Evolutionary conservation across 1,139 yeast genomes (phyloP).

Genomic region (Saccharomyces hybrid): DNA sequence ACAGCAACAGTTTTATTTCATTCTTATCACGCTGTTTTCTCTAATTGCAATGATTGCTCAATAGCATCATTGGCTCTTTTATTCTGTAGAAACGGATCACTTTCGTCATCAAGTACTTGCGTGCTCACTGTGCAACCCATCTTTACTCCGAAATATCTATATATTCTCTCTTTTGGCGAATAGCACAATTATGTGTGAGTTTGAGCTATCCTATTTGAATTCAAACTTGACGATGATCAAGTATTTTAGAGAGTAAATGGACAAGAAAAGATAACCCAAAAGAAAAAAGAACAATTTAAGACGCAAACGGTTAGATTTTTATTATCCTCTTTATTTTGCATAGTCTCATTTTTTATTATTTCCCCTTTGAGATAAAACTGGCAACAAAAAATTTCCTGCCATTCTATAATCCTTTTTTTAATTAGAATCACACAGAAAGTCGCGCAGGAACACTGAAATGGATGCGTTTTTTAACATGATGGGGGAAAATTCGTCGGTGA

Average conservation of each 20-base stretch:
- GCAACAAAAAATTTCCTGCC: conserved; percentile 6
- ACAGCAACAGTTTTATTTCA: conserved; percentile 57
- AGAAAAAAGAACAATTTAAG: conserved; percentile 41
- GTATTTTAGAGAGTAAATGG: not conserved
- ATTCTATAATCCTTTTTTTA: not conserved
- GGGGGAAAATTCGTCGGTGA: not conserved
- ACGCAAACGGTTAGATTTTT: conserved; percentile 38
- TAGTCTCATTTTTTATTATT: not conserved
- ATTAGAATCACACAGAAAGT: not conserved
- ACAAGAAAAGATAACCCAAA: not conserved
- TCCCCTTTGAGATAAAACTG: not conserved
- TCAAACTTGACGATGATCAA: not conserved
- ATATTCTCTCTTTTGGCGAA: not conserved
- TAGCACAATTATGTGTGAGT: not conserved
- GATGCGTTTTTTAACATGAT: not conserved
- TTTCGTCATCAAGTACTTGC: conserved; percentile 38
- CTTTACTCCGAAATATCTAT: not conserved
- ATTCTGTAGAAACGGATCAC: conserved; percentile 45
- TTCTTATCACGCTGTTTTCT: conserved; percentile 45
- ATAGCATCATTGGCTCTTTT: conserved; percentile 56
- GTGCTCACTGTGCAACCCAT: conserved; percentile 70
- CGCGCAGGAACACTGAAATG: not conserved
- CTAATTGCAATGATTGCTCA: conserved; percentile 54
- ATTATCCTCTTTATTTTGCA: conserved; percentile 2
- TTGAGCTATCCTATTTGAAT: not conserved